Evolutionary conservation across 1,284 basidiomycete species (phyloP).

Genomic region (Sporisorium sorghi): DNA sequence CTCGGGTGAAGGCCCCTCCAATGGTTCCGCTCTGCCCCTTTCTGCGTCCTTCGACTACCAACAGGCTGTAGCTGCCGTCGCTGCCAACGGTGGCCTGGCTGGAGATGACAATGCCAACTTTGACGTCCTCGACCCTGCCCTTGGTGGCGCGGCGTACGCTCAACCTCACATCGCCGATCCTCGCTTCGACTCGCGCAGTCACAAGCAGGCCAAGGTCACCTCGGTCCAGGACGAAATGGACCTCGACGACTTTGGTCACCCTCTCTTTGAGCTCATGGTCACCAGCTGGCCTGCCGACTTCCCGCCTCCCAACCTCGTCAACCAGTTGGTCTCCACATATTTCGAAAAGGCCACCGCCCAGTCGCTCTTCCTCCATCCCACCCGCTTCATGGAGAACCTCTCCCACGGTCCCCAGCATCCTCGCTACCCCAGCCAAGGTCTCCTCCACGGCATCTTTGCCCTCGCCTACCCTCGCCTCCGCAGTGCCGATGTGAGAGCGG

Average conservation of each 20-base stretch:
- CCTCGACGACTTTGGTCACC: constrained; percentile 32
- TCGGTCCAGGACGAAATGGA: constrained; percentile 47
- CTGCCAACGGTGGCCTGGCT: constrained; percentile 29
- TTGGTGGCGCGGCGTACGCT: constrained; percentile 32
- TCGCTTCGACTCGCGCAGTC: constrained; percentile 26
- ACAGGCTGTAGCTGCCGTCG: constrained; percentile 41
- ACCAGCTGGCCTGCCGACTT: constrained; percentile 60
- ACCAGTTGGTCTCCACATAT: constrained; percentile 49
- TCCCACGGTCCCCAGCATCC: constrained; percentile 49
- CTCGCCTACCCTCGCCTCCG: constrained; percentile 40
- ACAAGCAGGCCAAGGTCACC: constrained; percentile 51
- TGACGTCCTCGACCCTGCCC: constrained; percentile 47
- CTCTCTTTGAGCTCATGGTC: constrained; percentile 54
- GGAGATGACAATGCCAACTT: constrained; percentile 22
- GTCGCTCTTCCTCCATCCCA: constrained; percentile 50
- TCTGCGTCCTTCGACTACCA: constrained; percentile 42
- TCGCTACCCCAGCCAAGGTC: constrained; percentile 48
- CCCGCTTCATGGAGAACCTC: constrained; percentile 51
- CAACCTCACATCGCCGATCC: constrained; percentile 25
- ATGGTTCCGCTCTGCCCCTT: constrained; percentile 19
- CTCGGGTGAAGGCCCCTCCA: constrained; percentile 50
- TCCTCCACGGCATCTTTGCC: constrained; percentile 60
- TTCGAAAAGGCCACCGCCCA: constrained; percentile 44
- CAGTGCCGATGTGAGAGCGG: constrained; percentile 19
- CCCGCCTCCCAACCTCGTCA: constrained; percentile 54